Evolutionary conservation across 2,329 filamentous ascomycete genomes (phyloP), one percentile per base, ranked within the genome.

Genomic region (Cladosporium sp.): DNA sequence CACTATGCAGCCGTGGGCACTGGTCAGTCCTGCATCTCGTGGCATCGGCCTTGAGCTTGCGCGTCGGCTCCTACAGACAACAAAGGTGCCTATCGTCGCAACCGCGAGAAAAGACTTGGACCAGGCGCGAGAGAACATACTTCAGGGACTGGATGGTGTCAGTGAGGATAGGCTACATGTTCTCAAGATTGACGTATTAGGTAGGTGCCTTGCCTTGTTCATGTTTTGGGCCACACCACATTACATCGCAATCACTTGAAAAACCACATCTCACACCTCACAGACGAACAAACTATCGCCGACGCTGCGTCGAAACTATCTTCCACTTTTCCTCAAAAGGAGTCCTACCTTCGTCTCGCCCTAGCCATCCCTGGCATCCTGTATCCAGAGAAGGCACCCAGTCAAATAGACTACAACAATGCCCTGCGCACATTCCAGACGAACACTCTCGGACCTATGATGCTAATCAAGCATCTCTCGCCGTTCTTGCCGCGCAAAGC

Each of bases 381-480:
- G 12, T 84, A 86, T 71, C 87, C 91, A 0, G 92, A 96, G 75
- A 92, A 90, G 76, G 86, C 87, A 1, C 90, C 88, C 0, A 71
- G 78, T 0, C 88, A 91, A 72, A 85, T 95, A 65, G 80, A 89
- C 66, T 84, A 86, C 66, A 81, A 81, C 24, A 75, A 82, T 41
- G 87, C 90, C 21, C 79, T 91, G n/a, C 79, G 87, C 55, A 92
- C 87, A n/a, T 89, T 92, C 77, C 83, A 84, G 62, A 86, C 91
- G 67, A 96, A 95, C 76, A 83, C 88, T 0, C 80, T 95, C 2
- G 91, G 91, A 0, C 90, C 91, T 0, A 81, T 95, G 73, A 81
- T 95, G 64, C 83, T 94, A 65, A 85, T 92, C 74, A 95, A 95
- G 78, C 87, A 92, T 77, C 91, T 95, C 71, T 82, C 83, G 0